Evolutionary conservation across 225 moss, liverwort and hornwort genomes (phyloP).

Genomic region (Straminergon stramineum): DNA sequence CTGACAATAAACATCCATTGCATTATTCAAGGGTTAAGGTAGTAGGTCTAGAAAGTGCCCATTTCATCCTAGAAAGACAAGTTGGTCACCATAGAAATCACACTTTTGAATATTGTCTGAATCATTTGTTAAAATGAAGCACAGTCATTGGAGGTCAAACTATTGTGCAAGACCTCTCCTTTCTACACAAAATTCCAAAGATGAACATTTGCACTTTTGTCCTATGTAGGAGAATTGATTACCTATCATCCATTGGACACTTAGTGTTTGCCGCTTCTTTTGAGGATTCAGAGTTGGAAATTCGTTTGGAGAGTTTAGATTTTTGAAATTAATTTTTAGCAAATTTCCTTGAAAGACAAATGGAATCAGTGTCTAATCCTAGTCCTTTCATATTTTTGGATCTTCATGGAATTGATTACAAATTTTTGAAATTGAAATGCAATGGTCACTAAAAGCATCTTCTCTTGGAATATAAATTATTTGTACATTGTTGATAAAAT

Average conservation of each 20-base stretch:
- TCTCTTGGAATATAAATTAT: background rate
- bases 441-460: fast-evolving
- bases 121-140: background rate
- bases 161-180: fast-evolving
- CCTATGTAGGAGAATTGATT: background rate
- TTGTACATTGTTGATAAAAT: too few species aligned
- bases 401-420: fast-evolving
- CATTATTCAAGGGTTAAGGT: too few species aligned
- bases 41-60: too few species aligned
- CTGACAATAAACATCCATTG: too few species aligned
- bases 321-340: background rate
- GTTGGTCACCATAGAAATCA: background rate
- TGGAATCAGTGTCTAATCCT: fast-evolving
- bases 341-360: background rate
- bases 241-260: background rate
- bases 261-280: fast-evolving
- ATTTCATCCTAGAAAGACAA: background rate
- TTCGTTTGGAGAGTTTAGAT: background rate
- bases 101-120: fast-evolving
- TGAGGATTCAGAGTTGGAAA: fast-evolving
- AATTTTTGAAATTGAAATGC: background rate
- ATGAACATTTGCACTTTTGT: fast-evolving
- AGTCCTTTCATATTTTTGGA: background rate
- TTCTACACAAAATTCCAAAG: background rate
- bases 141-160: background rate